Conservation (phyloP, 257 asterid genomes). For the Solanum piurae region DNA sequence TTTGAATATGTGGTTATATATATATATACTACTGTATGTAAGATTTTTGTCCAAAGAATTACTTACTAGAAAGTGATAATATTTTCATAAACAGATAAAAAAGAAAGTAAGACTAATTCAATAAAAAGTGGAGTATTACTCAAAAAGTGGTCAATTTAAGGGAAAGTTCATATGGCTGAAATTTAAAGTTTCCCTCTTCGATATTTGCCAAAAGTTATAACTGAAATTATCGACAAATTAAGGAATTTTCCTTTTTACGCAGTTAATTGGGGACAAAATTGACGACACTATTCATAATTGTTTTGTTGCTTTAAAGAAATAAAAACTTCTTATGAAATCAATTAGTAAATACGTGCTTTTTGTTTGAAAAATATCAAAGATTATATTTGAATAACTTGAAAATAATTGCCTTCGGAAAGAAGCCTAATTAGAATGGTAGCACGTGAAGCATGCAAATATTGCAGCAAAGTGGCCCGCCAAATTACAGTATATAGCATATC, state of each 20-base stretch:
- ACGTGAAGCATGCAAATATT: neutral
- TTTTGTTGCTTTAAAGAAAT: neutral
- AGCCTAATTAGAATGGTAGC: constrained; percentile 3
- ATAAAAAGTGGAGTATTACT: neutral
- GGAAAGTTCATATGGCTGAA: neutral
- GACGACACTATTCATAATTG: neutral
- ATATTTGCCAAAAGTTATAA: neutral
- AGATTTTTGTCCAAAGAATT: neutral
- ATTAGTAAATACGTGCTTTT: neutral
- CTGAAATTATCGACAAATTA: neutral
- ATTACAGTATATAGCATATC: neutral
- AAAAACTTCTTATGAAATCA: neutral
- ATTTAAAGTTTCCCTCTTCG: neutral
- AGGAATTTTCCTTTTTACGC: neutral
- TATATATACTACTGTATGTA: neutral
- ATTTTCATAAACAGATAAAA: neutral
- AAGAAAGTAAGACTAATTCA: neutral
- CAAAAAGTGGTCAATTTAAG: neutral
- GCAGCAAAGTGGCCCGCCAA: neutral
- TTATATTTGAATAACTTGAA: neutral
- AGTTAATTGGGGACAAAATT: neutral
- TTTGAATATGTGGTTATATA: neutral
- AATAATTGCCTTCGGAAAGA: neutral
- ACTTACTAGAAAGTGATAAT: neutral
- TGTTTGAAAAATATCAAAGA: neutral